These are phyloP conservation scores for Globisporangium heterothallicum DNA, from an alignment of 352 stramenopile species.

Conservation along the genomic window DNA sequence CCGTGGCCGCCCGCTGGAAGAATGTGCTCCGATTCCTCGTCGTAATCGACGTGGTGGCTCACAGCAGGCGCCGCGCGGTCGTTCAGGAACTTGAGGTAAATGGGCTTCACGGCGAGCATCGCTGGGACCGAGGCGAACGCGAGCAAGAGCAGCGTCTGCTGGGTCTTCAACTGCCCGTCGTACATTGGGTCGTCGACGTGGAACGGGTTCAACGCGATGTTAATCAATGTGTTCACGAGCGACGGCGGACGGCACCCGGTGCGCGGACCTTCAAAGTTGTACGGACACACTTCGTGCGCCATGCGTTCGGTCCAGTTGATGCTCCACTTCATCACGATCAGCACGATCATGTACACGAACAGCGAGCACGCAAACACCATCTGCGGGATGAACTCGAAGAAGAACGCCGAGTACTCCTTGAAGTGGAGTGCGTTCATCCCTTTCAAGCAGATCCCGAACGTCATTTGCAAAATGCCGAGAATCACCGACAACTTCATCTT, in stretches of 20 bases:
- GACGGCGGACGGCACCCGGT: conserved; percentile 96
- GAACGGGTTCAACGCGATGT: conserved; percentile 95
- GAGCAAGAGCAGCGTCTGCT: conserved; percentile 90
- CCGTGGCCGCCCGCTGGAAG: conserved; percentile 34
- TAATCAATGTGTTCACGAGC: conserved; percentile 98
- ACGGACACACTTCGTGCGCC: conserved; percentile 87
- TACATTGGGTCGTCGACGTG: conserved; percentile 95
- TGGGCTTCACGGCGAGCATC: conserved; percentile 95
- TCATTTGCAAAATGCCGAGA: conserved; percentile 99
- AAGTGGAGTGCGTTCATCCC: conserved; percentile 97
- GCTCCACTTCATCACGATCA: conserved; percentile 99
- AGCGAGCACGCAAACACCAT: conserved; percentile 95
- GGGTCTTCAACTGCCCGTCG: conserved; percentile 85
- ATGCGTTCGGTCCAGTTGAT: conserved; percentile 98
- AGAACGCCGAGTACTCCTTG: conserved; percentile 91
- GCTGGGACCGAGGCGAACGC: conserved; percentile 94
- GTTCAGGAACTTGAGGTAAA: conserved; percentile 86
- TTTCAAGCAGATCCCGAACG: conserved; percentile 95
- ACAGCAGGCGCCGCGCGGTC: conserved; percentile 45
- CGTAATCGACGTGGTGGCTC: conserved; percentile 68
- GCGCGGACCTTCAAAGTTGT: conserved; percentile 91
- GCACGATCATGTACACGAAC: conserved; percentile 99
- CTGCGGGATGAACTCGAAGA: conserved; percentile 97
- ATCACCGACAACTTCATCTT: conserved; percentile 99
- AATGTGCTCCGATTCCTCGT: conserved; percentile 62